A percentile compares a stretch with the other conserved stretches of the same genome.
phyloP scores from a whole-genome alignment of 257 asterid genomes.

The Cinchona pubescens region DNA sequence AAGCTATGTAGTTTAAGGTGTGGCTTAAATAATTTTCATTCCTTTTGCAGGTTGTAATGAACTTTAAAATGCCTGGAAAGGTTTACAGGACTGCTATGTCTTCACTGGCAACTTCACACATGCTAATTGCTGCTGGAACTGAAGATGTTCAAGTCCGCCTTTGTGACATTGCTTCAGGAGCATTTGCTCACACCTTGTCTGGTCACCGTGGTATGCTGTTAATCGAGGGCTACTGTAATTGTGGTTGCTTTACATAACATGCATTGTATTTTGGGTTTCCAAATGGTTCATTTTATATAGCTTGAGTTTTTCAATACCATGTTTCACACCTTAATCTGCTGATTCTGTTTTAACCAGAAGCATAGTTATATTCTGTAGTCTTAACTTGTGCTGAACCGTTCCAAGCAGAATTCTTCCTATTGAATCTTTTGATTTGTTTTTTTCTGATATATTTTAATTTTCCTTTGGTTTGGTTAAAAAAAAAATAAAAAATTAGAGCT shows the following conservation, averaged over 20 bases:
- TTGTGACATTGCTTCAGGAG: conserved; percentile 95
- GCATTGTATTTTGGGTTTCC: not conserved
- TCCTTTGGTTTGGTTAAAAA: not conserved
- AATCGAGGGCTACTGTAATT: not conserved
- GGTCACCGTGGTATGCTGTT: conserved; percentile 91
- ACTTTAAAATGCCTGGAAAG: conserved; percentile 98
- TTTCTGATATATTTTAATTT: not conserved
- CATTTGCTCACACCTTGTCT: conserved; percentile 94
- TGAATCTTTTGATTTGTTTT: not conserved
- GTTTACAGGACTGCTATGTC: conserved; percentile 93
- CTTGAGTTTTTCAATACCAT: not conserved
- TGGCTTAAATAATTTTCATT: not conserved
- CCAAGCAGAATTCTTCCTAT: not conserved
- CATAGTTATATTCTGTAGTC: not conserved
- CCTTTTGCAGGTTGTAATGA: conserved; percentile 61
- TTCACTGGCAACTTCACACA: conserved; percentile 77
- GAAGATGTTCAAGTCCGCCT: conserved; percentile 99
- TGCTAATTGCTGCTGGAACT: conserved; percentile 93
- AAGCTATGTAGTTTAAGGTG: not conserved
- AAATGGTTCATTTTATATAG: not conserved
- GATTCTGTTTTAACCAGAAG: not conserved
- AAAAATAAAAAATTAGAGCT: not conserved
- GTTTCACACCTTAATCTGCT: not conserved
- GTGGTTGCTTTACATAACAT: not conserved
- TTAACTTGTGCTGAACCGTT: not conserved